phyloP scores from a whole-genome alignment of 768 basidiomycete genomes.

The Tylopilus balloui region DNA sequence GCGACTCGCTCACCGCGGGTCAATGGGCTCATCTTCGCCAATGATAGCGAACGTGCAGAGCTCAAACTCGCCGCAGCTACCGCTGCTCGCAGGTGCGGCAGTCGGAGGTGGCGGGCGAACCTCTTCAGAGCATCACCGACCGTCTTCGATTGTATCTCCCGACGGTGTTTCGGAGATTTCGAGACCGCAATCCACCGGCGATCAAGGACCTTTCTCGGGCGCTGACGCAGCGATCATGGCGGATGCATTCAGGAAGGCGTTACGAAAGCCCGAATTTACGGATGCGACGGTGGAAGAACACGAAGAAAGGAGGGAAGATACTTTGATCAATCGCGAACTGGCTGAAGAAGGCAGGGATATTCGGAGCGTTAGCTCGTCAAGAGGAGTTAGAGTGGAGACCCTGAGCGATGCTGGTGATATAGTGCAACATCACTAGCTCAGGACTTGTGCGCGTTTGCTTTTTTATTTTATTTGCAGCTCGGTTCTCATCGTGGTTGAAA shows the following conservation, averaged over 20 bases:
- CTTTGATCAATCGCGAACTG: conserved; percentile 61
- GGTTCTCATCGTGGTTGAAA: conserved; percentile 33
- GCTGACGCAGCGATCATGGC: conserved; percentile 92
- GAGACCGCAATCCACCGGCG: conserved; percentile 53
- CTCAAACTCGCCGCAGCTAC: conserved; percentile 41
- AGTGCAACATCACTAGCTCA: conserved; percentile 41
- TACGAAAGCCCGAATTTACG: conserved; percentile 89
- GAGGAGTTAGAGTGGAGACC: conserved; percentile 76
- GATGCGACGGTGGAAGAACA: conserved; percentile 59
- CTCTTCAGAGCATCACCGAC: conserved; percentile 33
- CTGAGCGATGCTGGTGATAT: conserved; percentile 51
- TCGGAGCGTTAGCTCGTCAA: conserved; percentile 72
- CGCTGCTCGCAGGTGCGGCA: conserved; percentile 38
- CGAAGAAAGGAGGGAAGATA: conserved; percentile 40
- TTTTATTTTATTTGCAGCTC: conserved; percentile 34
- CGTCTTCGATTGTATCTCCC: conserved; percentile 44
- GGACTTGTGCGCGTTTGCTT: conserved; percentile 32
- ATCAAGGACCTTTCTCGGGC: conserved; percentile 69
- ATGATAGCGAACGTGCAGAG: conserved; percentile 69
- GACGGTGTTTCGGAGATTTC: conserved; percentile 76
- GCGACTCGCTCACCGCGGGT: conserved; percentile 55
- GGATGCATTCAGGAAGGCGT: conserved; percentile 82
- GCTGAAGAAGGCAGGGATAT: conserved; percentile 90
- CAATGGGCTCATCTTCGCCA: conserved; percentile 75
- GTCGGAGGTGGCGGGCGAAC: conserved; percentile 31